Base-by-base conservation (phyloP, 805 yeast species). In the Grigorovia transvaalensis region DNA sequence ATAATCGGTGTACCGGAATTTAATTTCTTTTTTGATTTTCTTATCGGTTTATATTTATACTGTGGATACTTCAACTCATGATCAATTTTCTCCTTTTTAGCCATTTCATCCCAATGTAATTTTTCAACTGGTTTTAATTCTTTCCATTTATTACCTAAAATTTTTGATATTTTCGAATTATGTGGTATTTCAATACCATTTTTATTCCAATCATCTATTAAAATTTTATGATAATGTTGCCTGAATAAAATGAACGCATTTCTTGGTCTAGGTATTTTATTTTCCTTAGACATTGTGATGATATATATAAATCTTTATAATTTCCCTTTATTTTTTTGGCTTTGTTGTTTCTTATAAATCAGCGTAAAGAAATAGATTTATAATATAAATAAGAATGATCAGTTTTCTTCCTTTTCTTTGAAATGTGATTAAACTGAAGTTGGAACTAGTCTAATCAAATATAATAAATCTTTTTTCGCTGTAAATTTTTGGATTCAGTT, bases 11-110 rank as follows among this genome's bases (percentile, higher is more conserved):
- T 33, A 33, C 38, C 38, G 15, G 38, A 33, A 33, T 13, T 7
- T 9, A 44, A 18, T 30, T 43, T 49, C 33, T 50, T 54, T 40
- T 48, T 48, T 4, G 48, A 44, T 45, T 48, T 54, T 13, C 57
- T 54, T 27, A 57, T 53, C 29, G 95, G 95, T 35, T 86, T 78
- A 67, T 88, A 88, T 57, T 91, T 79, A 69, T 88, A 88, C 51
- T 88, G 88, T 4, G 96, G 96, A 65, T 88, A 88, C 62, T 87
- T 84, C 59, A 81, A 81, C 47, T 88, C 85, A 63, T 88, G 96
- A 57, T 79, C 76, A 54, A 78, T 76, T 72, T 88, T 89, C 64
- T 88, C 96, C 60, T 84, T 86, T 59, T 84, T 89, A 23, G 95
- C 93, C 56, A 85, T 75, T 52, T 76, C 77, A 58, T 81, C 82